A percentile compares a stretch with the other conserved stretches of the same genome.
These are phyloP conservation scores for Colletotrichum sp. DNA, from an alignment of 2,329 filamentous ascomycete genomes.

Conservation along the genomic window DNA sequence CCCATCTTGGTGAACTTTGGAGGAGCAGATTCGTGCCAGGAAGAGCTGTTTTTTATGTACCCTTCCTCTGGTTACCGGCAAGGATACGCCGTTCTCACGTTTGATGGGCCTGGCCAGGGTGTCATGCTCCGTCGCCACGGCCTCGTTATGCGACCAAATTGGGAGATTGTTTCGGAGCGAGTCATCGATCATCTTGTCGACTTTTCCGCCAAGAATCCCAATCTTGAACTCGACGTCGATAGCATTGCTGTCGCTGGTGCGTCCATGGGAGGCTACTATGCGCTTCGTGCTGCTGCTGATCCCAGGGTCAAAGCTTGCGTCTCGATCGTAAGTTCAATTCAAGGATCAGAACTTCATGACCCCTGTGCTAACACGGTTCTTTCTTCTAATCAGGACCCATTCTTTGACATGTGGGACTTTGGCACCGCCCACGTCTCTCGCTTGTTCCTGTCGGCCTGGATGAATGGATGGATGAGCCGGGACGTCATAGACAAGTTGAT, in stretches of 20 bases:
- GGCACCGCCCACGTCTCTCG: slow-evolving; percentile 27
- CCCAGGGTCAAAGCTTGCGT: slow-evolving; percentile 48
- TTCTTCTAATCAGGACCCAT: slow-evolving; percentile 23
- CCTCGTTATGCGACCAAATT: slow-evolving; percentile 39
- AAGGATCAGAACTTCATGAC: neutral
- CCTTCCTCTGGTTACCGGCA: slow-evolving; percentile 26
- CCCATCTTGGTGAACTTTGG: slow-evolving; percentile 39
- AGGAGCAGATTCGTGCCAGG: slow-evolving; percentile 41
- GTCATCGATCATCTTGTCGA: slow-evolving; percentile 36
- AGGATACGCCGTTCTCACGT: slow-evolving; percentile 48
- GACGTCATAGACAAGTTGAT: slow-evolving; percentile 29
- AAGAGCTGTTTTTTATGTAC: slow-evolving; percentile 43
- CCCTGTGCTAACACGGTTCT: neutral
- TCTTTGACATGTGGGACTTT: slow-evolving; percentile 38
- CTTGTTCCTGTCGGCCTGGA: slow-evolving; percentile 27
- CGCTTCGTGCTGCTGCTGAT: slow-evolving; percentile 45
- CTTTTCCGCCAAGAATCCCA: slow-evolving; percentile 17
- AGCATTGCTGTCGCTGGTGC: slow-evolving; percentile 41
- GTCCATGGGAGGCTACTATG: slow-evolving; percentile 50
- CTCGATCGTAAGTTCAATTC: slow-evolving; percentile 27
- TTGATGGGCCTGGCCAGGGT: slow-evolving; percentile 53
- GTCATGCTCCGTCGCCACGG: slow-evolving; percentile 33
- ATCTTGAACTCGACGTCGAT: slow-evolving; percentile 37
- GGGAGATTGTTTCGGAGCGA: slow-evolving; percentile 34
- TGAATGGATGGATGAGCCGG: slow-evolving; percentile 27